Evolutionary conservation across 2,329 filamentous ascomycete species (phyloP), one percentile per base, ranked within the genome.

Genomic region (Penicillium sp.): DNA sequence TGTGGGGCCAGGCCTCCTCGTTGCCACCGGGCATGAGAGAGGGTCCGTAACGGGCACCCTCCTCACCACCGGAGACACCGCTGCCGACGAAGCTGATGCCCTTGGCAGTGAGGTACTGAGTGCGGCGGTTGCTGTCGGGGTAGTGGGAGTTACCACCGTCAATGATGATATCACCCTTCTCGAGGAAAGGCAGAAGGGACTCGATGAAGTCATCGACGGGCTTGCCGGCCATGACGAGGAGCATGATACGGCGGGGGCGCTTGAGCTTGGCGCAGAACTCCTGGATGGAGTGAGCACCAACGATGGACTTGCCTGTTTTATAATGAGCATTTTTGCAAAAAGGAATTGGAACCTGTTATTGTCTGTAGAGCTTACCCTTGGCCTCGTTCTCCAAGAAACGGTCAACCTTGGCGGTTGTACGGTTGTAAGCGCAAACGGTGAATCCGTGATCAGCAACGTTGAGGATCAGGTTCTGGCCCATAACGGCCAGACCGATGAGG

Each of bases 61-160:
- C 94, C 84, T 99, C 94, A 83, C 94, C 94, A 82, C 94, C 94
- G 68, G 94, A 99, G 68, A 99, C 94, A 88, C 94, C 94, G 73
- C 89, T 89, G 75, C 94, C 94, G 77, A 99, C 93, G 77, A 96
- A 99, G 74, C 89, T 88, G 79, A 99, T 90, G 71, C 91, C 90
- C 88, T 97, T 97, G 73, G 77, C 70, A 50, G 82, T 79, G 63
- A 97, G 87, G 83, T 97, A 96, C 80, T 90, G 83, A 78, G 91
- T 93, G 75, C 94, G 91, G 81, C 94, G 92, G 88, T 97, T 97
- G 82, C 91, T 93, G 83, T 97, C 94, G 75, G 94, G 94, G 87
- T 90, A 99, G 84, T 97, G 94, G 67, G 93, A 97, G 89, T 99
- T 97, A 73, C 92, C 94, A 78, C 94, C 94, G 75, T 99, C 94